These are phyloP conservation scores for Lactarius psammicola DNA, from an alignment of 768 basidiomycete genomes.

Conservation along the genomic window DNA sequence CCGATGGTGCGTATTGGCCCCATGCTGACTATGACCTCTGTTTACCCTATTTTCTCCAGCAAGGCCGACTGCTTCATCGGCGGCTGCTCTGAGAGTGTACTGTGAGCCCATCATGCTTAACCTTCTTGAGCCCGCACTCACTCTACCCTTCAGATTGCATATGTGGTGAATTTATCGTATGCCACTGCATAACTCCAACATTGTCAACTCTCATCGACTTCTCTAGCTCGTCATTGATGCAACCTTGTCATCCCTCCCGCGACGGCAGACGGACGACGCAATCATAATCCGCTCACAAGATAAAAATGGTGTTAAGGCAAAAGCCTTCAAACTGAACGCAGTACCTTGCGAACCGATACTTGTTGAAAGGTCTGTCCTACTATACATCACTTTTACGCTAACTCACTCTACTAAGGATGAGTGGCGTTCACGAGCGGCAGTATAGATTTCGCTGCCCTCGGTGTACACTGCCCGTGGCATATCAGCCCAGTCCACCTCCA, in stretches of 20 bases:
- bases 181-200: conserved; percentile 29
- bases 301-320: conserved; percentile 51
- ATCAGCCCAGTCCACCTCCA: conserved; percentile 77
- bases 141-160: conserved; percentile 60
- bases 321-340: conserved; percentile 88
- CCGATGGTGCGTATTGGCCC: conserved; percentile 57
- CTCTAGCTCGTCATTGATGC: conserved; percentile 78
- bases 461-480: conserved; percentile 66
- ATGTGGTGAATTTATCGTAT: conserved; percentile 83
- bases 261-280: conserved; percentile 74
- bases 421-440: conserved; percentile 70
- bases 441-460: conserved; percentile 69
- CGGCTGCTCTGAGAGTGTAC: conserved; percentile 76
- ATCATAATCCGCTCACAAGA: conserved; percentile 78
- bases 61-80: conserved; percentile 74
- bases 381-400: conserved; percentile 31
- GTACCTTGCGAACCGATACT: conserved; percentile 64
- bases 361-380: conserved; percentile 60
- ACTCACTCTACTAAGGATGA: conserved; percentile 40
- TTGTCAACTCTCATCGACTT: conserved; percentile 2
- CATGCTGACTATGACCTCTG: not conserved
- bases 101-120: conserved; percentile 48
- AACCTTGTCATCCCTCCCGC: conserved; percentile 62
- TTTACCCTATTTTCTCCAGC: conserved; percentile 43
- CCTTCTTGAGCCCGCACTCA: conserved; percentile 18